A percentile compares a stretch with the other conserved stretches of the same genome.
phyloP scores from a whole-genome alignment of 495 filamentous ascomycete species.

The Lasiosphaeria ovina region DNA sequence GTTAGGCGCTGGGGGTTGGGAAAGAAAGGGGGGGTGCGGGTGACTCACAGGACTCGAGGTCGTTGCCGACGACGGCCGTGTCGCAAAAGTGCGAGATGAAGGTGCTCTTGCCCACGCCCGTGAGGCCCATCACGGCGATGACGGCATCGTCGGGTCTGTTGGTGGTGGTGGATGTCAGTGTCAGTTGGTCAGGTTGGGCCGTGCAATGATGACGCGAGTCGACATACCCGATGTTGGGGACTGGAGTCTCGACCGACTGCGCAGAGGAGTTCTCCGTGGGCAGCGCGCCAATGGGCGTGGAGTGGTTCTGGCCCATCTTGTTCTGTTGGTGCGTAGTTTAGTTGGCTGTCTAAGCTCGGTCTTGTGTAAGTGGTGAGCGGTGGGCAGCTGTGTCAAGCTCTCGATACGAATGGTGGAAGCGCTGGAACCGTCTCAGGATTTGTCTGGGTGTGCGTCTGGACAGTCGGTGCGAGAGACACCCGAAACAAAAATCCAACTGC shows the following conservation, averaged over 20 bases:
- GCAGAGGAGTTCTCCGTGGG: not conserved
- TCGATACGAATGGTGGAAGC: too few species aligned
- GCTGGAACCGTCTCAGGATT: too few species aligned
- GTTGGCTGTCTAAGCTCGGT: too few species aligned
- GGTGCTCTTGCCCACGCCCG: slow-evolving; percentile 39
- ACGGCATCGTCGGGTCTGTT: slow-evolving; percentile 21
- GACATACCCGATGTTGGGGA: slow-evolving; percentile 12
- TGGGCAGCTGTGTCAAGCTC: too few species aligned
- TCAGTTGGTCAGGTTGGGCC: not conserved
- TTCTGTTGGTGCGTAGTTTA: not conserved
- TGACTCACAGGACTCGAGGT: slow-evolving; percentile 15
- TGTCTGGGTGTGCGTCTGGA: not conserved
- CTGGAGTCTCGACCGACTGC: not conserved
- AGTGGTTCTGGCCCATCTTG: not conserved
- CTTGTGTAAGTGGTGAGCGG: too few species aligned
- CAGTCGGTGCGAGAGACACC: not conserved
- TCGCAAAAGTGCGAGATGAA: slow-evolving; percentile 20
- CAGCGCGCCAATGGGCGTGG: not conserved
- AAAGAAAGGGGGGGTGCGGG: slow-evolving; percentile 22
- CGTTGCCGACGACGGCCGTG: slow-evolving; percentile 20
- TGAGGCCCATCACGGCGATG: slow-evolving; percentile 38
- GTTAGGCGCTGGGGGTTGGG: slow-evolving; percentile 12
- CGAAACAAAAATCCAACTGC: not conserved
- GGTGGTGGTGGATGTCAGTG: not conserved
- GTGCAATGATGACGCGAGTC: too few species aligned